phyloP scores from a whole-genome alignment of 2,329 filamentous ascomycete genomes.

The Dichotomopilus funicola region DNA sequence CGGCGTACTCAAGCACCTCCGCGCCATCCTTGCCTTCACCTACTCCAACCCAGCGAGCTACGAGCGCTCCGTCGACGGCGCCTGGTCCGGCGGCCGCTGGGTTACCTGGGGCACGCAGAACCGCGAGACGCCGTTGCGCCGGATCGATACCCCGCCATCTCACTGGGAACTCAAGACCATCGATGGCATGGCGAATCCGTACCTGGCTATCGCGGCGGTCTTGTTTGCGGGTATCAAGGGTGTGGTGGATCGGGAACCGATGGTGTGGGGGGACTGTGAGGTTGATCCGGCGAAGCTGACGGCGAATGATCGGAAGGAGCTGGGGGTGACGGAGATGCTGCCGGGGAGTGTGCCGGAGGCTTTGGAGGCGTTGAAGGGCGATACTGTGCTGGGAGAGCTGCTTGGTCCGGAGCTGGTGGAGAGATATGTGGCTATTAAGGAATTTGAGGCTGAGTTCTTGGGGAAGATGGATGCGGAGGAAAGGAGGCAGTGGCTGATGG shows the following conservation, averaged over 20 bases:
- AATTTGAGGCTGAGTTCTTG: slow-evolving; percentile 48
- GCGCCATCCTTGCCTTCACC: slow-evolving; percentile 61
- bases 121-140: slow-evolving; percentile 65
- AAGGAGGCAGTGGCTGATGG: slow-evolving; percentile 54
- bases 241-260: slow-evolving; percentile 35
- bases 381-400: slow-evolving; percentile 39
- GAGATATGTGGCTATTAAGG: slow-evolving; percentile 54
- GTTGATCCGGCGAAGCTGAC: slow-evolving; percentile 48
- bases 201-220: slow-evolving; percentile 59
- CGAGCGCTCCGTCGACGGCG: slow-evolving; percentile 58
- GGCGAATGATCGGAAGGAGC: slow-evolving; percentile 38
- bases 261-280: slow-evolving; percentile 48
- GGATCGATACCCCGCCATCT: slow-evolving; percentile 45
- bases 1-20: slow-evolving; percentile 60
- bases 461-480: slow-evolving; percentile 41
- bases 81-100: slow-evolving; percentile 74
- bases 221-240: slow-evolving; percentile 55
- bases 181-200: slow-evolving; percentile 76
- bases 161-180: slow-evolving; percentile 75
- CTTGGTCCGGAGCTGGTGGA: slow-evolving; percentile 47
- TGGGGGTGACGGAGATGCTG: slow-evolving; percentile 49
- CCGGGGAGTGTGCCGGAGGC: slow-evolving; percentile 51
- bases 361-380: slow-evolving; percentile 42
- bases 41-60: slow-evolving; percentile 63
- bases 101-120: slow-evolving; percentile 78